Evolutionary conservation across 2,329 filamentous ascomycete species (phyloP).

Genomic region (Diaporthe sp.): DNA sequence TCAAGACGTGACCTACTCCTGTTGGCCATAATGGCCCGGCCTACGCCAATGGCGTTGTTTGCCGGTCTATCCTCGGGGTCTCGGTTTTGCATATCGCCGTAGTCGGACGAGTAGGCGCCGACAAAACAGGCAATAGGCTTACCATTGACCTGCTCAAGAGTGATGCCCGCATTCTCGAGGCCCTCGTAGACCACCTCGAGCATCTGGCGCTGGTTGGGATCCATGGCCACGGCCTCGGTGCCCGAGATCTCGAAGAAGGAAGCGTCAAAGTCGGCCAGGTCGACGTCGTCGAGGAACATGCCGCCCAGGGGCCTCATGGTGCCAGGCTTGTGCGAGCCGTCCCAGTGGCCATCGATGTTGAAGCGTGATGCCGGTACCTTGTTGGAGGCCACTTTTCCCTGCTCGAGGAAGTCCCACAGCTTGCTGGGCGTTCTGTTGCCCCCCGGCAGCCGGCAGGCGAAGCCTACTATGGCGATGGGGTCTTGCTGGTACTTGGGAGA

Average conservation of each 20-base stretch:
- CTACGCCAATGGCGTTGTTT: not conserved
- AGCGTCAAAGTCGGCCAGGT: conserved; percentile 53
- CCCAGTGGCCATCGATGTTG: conserved; percentile 53
- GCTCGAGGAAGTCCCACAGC: conserved; percentile 55
- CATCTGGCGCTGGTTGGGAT: conserved; percentile 45
- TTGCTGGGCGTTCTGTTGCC: conserved; percentile 49
- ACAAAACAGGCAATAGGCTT: conserved; percentile 36
- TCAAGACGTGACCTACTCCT: not conserved
- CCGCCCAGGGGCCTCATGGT: conserved; percentile 49
- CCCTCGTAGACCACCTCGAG: conserved; percentile 45
- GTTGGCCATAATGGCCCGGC: not conserved
- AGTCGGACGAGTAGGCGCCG: conserved; percentile 20
- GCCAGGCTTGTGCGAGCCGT: conserved; percentile 52
- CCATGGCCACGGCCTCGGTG: conserved; percentile 44
- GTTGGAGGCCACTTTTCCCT: conserved; percentile 51
- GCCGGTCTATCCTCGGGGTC: not conserved
- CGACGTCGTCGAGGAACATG: conserved; percentile 50
- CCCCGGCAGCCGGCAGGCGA: conserved; percentile 59
- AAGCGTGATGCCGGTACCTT: conserved; percentile 50
- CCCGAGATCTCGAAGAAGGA: conserved; percentile 45
- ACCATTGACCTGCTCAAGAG: conserved; percentile 23
- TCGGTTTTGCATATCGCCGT: not conserved
- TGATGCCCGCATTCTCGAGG: conserved; percentile 44
- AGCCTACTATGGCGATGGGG: conserved; percentile 59
- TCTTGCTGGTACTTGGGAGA: not conserved